These are phyloP conservation scores for Fusarium ambrosium DNA, from an alignment of 2,329 filamentous ascomycete genomes.

Conservation along the genomic window DNA sequence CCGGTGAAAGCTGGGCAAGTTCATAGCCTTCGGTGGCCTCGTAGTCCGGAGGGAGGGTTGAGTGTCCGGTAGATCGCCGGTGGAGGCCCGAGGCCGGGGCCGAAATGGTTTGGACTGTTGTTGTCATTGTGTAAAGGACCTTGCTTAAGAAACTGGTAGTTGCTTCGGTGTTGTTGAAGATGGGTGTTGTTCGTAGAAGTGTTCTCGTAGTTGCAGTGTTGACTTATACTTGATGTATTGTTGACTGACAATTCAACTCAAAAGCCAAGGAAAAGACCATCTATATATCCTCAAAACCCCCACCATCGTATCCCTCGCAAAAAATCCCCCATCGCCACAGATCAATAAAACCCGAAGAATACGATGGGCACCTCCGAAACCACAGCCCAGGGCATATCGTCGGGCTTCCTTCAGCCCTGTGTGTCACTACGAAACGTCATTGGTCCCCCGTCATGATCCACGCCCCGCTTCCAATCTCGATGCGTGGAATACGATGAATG, in stretches of 20 bases:
- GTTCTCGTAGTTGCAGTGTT: background rate
- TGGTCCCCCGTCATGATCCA: constrained; percentile 19
- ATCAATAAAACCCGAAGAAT: constrained; percentile 31
- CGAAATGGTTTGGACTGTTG: constrained; percentile 7
- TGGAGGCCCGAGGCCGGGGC: constrained; percentile 4
- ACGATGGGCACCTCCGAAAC: constrained; percentile 17
- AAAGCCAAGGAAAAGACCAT: background rate
- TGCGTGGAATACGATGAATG: constrained; percentile 49
- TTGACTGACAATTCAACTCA: background rate
- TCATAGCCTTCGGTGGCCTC: constrained; percentile 42
- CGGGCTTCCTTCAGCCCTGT: constrained; percentile 31
- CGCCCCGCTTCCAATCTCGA: constrained; percentile 16
- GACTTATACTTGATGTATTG: background rate
- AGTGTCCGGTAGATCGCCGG: constrained; percentile 25
- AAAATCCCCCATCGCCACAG: background rate
- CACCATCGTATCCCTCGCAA: background rate
- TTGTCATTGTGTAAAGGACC: constrained; percentile 21
- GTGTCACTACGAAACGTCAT: background rate
- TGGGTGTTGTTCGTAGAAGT: background rate
- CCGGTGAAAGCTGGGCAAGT: constrained; percentile 41
- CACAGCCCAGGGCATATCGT: constrained; percentile 23
- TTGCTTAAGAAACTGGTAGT: background rate
- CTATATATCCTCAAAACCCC: constrained; percentile 6
- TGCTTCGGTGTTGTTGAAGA: background rate
- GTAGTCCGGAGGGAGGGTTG: constrained; percentile 49